Evolutionary conservation across 1,284 basidiomycete genomes (phyloP), one percentile per base, ranked within the genome.

Genomic region (Phlebopus sp.): DNA sequence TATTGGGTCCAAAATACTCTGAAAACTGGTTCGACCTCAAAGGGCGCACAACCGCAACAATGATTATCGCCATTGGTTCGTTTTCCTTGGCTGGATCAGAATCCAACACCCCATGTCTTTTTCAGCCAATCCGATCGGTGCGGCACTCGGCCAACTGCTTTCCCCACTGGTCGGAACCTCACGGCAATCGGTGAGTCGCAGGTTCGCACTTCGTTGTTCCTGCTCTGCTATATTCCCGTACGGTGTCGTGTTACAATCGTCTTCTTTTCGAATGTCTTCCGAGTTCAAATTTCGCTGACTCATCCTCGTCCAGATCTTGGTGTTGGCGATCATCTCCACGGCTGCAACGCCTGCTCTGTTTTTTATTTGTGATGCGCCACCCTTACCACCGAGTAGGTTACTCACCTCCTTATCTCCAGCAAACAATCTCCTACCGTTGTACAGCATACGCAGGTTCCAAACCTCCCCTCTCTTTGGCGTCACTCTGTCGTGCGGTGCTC

Each of bases 21-120:
- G 85, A 91, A 59, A 78, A 69, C 25, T 91, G 89, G 89, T 91
- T 91, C 56, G 79, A 86, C 54, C 66, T 89, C 37, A 73, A 76
- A 48, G 79, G 83, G 0, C 74, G 88, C 38, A 90, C 84, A 5
- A 90, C 88, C 0, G 86, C 84, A 13, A 91, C 89, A 1, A 90
- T 89, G 86, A 59, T 86, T 25, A 70, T 90, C 46, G 78, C 86
- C n/a, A 75, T 91, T 29, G 74, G 86, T 84, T 10, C 6, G 59
- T 42, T 14, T 32, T 17, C 13, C 42, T 7, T 11, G 3, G 8
- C 21, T 19, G 25, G 13, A 2, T 19, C 23, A 15, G 2, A 84
- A 87, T 87, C 55, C 76, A 82, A 54, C 60, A 14, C 34, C 14
- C 37, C 19, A 18, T 11, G 1, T 18, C 23, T 25, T 39, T 41